Evolutionary conservation across 2,329 filamentous ascomycete genomes (phyloP), one percentile per base, ranked within the genome.

Genomic region (Phoma sp.): DNA sequence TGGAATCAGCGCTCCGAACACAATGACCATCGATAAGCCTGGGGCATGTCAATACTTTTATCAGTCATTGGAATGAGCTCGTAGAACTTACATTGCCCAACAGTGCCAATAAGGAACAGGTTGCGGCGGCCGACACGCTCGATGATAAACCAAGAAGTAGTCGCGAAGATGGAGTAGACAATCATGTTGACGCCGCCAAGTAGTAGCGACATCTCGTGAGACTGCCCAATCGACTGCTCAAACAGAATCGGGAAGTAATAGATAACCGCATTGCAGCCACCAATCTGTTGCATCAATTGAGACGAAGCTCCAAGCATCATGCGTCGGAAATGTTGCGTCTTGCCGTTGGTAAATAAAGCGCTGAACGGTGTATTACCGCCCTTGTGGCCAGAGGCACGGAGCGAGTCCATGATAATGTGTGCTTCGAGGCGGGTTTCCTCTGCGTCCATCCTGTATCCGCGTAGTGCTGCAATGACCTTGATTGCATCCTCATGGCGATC

Each of bases 351-450:
- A 64, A 87, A 80, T 1, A 88, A 77, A 1, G 83, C 80, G 59
- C 80, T 83, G 68, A 82, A 74, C 1, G 74, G 74, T 7, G 73
- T 77, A 56, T 71, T 72, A 32, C 76, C 74, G 10, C 74, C 74
- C 29, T 73, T 67, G 65, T 75, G 74, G 25, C 76, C 76, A 15
- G 76, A 74, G 5, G 73, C 74, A 11, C 71, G 70, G 52, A 79
- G 77, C 49, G 72, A 73, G 64, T 92, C 88, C n/a, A 85, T 75
- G n/a, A 90, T 87, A 1, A 89, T 85, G 47, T 87, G 83, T 63
- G 83, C 81, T 72, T 90, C 84, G 9, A 81, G 66, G 38, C 81
- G 78, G 2, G 86, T 86, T 65, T 87, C 82, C 7, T 79, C 75
- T 58, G 83, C 80, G 39, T 86, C 80, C 5, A 82, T 57, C 39